These are phyloP conservation scores for Fusarium domesticum DNA, from an alignment of 2,329 filamentous ascomycete species.

Conservation along the genomic window DNA sequence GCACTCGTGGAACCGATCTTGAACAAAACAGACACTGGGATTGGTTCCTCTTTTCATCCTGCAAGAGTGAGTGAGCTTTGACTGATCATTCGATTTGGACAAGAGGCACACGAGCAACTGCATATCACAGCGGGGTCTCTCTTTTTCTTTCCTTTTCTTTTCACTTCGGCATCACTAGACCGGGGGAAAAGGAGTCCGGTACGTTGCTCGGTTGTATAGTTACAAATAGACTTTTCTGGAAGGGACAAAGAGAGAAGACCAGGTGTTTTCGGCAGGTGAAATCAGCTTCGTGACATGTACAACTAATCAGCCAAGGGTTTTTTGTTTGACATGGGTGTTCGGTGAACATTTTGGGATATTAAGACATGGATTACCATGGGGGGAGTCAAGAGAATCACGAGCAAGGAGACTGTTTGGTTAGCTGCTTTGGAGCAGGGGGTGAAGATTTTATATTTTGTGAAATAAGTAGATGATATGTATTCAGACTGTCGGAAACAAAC, in stretches of 20 bases:
- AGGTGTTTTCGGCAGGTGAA: background rate
- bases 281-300: no score
- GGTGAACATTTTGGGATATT: background rate
- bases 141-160: no score
- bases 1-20: conserved; percentile 2
- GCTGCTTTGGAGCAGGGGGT: background rate
- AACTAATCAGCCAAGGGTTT: no score
- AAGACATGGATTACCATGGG: background rate
- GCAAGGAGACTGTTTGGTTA: no score
- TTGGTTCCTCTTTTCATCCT: background rate
- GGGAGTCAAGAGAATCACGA: background rate
- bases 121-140: background rate
- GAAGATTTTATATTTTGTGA: no score
- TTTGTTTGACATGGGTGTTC: background rate
- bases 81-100: background rate
- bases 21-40: background rate
- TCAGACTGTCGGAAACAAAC: no score
- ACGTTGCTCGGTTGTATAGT: no score
- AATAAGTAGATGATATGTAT: no score
- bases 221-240: background rate
- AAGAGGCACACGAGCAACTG: background rate
- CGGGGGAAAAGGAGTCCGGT: no score
- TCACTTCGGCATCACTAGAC: background rate
- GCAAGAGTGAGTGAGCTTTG: background rate
- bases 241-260: background rate